Base-by-base conservation (phyloP, 2,329 filamentous ascomycete genomes). In the Fusarium sp. region DNA sequence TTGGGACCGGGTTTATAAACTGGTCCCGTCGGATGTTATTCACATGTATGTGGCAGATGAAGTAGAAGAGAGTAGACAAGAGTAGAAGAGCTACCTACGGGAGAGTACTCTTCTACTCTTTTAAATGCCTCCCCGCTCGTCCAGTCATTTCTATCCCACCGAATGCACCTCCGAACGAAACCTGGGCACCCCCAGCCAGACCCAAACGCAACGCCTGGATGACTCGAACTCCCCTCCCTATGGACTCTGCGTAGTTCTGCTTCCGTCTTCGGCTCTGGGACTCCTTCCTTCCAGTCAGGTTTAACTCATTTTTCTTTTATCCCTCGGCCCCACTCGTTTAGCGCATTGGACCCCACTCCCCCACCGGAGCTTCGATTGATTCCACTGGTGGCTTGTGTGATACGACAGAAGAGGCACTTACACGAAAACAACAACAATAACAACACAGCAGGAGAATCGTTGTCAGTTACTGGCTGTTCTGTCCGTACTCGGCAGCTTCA, bases 251-350 rank as follows among this genome's bases (percentile, higher is more conserved):
- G 48, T 29, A 52, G 48, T 54, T 54, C 27, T 54, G 48, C 48
- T 74, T 78, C 76, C 76, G 76, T 75, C 75, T 78, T 78, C 76
- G 76, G 76, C 76, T 71, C 43, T 64, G 31, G 27, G 39, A 45
- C 43, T 43, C 48, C 22, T 64, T 33, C 16, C 39, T 65, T 61
- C 50, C 22, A 22, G 54, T 50, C 54, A 60, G 41, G 39, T 22
- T 37, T 59, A 45, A 43, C 24, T 63, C 45, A 27, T 35, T 52
- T 35, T 52, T 35, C 29, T 62, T 58, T 48, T 58, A 48, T 37
- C 33, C 33, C 43, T 60, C 41, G 31, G 27, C 48, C 35, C 72
- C 72, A 73, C 65, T 60, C 45, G 24, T 56, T 56, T 66, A 62
- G 57, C 63, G 24, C 27, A 54, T 54, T n/a, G 43, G 20, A 56